These are phyloP conservation scores for Fusarium sulawesiense DNA, from an alignment of 2,329 filamentous ascomycete genomes.

Conservation along the genomic window DNA sequence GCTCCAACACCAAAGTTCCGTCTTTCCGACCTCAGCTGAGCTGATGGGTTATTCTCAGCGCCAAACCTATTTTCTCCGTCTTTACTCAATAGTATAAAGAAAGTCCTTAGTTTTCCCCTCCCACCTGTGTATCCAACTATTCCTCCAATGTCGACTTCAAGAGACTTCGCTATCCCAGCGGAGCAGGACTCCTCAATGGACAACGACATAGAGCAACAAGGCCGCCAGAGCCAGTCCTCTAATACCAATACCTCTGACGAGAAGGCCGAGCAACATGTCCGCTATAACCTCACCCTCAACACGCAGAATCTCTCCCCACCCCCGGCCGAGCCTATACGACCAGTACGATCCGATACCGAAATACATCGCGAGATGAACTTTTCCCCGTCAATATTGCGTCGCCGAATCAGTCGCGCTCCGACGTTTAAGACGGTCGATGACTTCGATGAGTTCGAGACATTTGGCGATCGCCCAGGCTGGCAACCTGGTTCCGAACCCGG, in stretches of 20 bases:
- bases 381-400: conserved; percentile 50
- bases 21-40: conserved; percentile 3
- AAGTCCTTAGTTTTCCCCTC: neutral
- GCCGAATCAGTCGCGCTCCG: conserved; percentile 54
- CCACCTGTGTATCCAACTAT: neutral
- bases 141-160: conserved; percentile 17
- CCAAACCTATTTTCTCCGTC: neutral
- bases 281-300: conserved; percentile 46
- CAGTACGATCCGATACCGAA: conserved; percentile 46
- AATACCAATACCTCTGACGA: conserved; percentile 40
- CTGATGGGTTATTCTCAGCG: conserved; percentile 1
- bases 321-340: conserved; percentile 26
- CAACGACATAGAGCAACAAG: conserved; percentile 23
- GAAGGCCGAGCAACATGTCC: conserved; percentile 39
- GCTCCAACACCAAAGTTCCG: neutral
- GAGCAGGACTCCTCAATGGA: conserved; percentile 17
- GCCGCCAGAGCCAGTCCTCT: conserved; percentile 40
- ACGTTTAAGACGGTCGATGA: conserved; percentile 62
- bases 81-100: neutral
- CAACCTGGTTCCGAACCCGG: conserved; percentile 76
- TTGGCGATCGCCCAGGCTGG: conserved; percentile 59
- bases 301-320: conserved; percentile 45
- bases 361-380: conserved; percentile 44
- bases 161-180: conserved; percentile 28
- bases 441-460: conserved; percentile 55